Evolutionary conservation across 192 early-diverging fungal genomes (phyloP).

Genomic region (Entophlyctis helioformis): DNA sequence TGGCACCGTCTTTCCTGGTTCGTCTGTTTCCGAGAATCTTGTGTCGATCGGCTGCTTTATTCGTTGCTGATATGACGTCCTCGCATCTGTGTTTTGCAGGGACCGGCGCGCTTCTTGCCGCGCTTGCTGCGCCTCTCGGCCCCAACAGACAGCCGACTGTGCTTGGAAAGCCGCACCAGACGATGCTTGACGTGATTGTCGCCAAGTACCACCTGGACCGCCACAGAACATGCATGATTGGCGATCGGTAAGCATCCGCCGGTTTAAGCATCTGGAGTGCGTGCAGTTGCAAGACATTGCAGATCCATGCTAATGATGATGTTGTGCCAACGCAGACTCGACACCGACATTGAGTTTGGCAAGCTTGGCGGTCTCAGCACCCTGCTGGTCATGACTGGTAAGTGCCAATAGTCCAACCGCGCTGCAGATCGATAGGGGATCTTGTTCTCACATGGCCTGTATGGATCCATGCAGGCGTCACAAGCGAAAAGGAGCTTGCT

Average conservation of each 20-base stretch:
- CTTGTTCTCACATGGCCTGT: too few relatives aligned
- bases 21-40: not conserved
- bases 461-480: too few relatives aligned
- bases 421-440: too few relatives aligned
- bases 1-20: constrained; percentile 62
- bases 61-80: too few relatives aligned
- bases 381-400: constrained; percentile 83
- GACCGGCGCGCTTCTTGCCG: constrained; percentile 67
- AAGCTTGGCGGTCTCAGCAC: constrained; percentile 73
- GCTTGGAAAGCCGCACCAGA: constrained; percentile 86
- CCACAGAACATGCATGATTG: constrained; percentile 85
- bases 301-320: not conserved
- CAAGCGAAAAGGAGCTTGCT: too few relatives aligned
- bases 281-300: too few relatives aligned
- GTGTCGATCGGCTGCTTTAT: too few relatives aligned
- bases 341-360: constrained; percentile 96
- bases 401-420: not conserved
- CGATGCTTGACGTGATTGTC: constrained; percentile 89
- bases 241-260: constrained; percentile 60
- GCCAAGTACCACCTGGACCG: constrained; percentile 71
- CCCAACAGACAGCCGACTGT: constrained; percentile 66
- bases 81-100: too few relatives aligned
- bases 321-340: constrained; percentile 36
- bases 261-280: too few relatives aligned
- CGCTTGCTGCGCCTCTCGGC: constrained; percentile 67